A percentile compares a stretch with the other conserved stretches of the same genome.
phyloP scores from a whole-genome alignment of 352 stramenopile species.

The Phytophthora pini region DNA sequence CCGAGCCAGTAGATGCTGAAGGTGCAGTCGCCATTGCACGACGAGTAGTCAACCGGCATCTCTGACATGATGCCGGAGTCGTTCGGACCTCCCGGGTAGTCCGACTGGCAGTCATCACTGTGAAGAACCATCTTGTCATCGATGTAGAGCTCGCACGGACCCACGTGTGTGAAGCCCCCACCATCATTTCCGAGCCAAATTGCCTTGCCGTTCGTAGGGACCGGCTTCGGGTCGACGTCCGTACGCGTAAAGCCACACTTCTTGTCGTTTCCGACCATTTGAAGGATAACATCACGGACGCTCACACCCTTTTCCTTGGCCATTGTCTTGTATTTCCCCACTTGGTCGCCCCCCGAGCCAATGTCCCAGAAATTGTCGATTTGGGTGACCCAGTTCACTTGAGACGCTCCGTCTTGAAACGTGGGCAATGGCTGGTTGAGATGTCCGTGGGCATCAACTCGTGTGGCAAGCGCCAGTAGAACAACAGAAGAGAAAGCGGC shows the following conservation, averaged over 20 bases:
- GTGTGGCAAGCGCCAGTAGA: conserved; percentile 1
- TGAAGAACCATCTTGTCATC: conserved; percentile 36
- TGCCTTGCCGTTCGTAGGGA: conserved; percentile 28
- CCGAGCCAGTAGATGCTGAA: conserved; percentile 52
- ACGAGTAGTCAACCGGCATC: conserved; percentile 43
- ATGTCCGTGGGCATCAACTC: conserved; percentile 19
- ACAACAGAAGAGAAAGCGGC: neutral
- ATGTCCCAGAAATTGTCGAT: conserved; percentile 34
- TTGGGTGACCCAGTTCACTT: conserved; percentile 20
- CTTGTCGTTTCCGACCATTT: conserved; percentile 19
- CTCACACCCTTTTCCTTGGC: conserved; percentile 24
- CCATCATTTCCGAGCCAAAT: conserved; percentile 29
- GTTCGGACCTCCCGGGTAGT: conserved; percentile 21
- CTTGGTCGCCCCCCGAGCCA: conserved; percentile 23
- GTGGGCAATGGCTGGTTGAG: conserved; percentile 22
- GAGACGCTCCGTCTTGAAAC: conserved; percentile 11
- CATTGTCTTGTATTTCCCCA: conserved; percentile 22
- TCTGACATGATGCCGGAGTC: conserved; percentile 18
- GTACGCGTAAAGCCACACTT: neutral
- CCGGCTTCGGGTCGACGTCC: neutral
- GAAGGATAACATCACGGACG: conserved; percentile 28
- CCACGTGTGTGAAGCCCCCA: conserved; percentile 34
- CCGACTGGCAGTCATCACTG: conserved; percentile 38
- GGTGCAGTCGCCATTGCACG: conserved; percentile 35
- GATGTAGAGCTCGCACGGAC: conserved; percentile 51